phyloP scores from a whole-genome alignment of 495 filamentous ascomycete species.

The Hyphodiscus hymeniophilus region DNA sequence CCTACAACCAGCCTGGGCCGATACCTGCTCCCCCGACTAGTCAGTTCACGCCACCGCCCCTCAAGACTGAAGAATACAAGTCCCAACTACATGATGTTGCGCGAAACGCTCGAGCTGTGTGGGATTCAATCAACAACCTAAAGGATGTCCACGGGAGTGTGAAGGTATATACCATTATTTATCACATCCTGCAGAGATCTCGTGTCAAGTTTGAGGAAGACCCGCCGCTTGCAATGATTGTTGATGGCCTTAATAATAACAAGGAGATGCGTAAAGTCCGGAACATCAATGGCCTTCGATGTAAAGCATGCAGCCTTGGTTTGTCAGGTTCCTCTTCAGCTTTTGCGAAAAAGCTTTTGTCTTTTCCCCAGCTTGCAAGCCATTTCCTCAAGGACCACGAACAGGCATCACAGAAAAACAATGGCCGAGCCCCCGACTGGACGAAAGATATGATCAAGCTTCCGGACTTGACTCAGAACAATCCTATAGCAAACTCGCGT shows the following conservation, averaged over 20 bases:
- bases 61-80: slow-evolving; percentile 33
- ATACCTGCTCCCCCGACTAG: slow-evolving; percentile 15
- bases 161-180: slow-evolving; percentile 54
- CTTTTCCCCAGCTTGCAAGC: slow-evolving; percentile 51
- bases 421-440: slow-evolving; percentile 45
- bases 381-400: slow-evolving; percentile 60
- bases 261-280: slow-evolving; percentile 59
- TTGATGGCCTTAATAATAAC: slow-evolving; percentile 57
- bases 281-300: slow-evolving; percentile 54
- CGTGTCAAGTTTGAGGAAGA: slow-evolving; percentile 43
- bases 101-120: slow-evolving; percentile 49
- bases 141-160: slow-evolving; percentile 55
- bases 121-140: slow-evolving; percentile 49
- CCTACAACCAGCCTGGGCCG: slow-evolving; percentile 24
- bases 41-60: slow-evolving; percentile 13
- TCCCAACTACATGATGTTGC: slow-evolving; percentile 51
- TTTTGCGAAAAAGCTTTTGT: slow-evolving; percentile 43
- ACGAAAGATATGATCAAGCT: slow-evolving; percentile 61
- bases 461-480: slow-evolving; percentile 42
- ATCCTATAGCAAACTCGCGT: slow-evolving; percentile 34
- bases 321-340: slow-evolving; percentile 22
- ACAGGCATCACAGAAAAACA: slow-evolving; percentile 23
- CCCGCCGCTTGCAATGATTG: slow-evolving; percentile 51
- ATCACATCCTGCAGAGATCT: slow-evolving; percentile 50
- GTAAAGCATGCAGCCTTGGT: slow-evolving; percentile 46